These are phyloP conservation scores for Venturia pyrina DNA, from an alignment of 2,329 filamentous ascomycete species.

Conservation along the genomic window DNA sequence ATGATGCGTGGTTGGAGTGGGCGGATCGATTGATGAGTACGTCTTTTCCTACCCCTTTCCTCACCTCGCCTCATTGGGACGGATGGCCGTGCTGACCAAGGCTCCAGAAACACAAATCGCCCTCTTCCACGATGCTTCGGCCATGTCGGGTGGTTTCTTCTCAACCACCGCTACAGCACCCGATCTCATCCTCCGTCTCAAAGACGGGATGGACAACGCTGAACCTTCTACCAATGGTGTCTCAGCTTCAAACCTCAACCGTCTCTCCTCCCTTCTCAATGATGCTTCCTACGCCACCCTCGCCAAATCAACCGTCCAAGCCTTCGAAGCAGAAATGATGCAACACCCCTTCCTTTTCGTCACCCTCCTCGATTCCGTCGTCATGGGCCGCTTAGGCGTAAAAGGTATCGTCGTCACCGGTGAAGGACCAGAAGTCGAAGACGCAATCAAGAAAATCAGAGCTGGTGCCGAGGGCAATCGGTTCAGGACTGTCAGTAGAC, in stretches of 20 bases:
- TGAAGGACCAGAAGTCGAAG: conserved; percentile 31
- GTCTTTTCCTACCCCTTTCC: conserved; percentile 16
- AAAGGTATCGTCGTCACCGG: conserved; percentile 48
- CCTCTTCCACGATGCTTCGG: conserved; percentile 61
- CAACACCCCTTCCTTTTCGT: conserved; percentile 91
- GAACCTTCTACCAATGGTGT: conserved; percentile 85
- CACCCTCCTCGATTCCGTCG: conserved; percentile 65
- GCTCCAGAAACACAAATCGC: conserved; percentile 56
- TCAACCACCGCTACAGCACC: conserved; percentile 53
- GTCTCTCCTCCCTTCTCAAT: conserved; percentile 60
- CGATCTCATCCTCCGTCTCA: conserved; percentile 73
- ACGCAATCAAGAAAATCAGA: conserved; percentile 31
- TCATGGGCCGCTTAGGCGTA: conserved; percentile 62
- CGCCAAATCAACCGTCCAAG: conserved; percentile 65
- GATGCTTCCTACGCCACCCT: conserved; percentile 53
- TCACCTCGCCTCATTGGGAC: background rate
- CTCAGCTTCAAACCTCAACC: conserved; percentile 78
- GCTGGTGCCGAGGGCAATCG: conserved; percentile 26
- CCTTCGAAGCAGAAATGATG: conserved; percentile 83
- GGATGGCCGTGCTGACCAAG: background rate
- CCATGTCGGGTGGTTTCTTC: conserved; percentile 54
- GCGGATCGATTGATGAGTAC: conserved; percentile 70
- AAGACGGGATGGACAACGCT: conserved; percentile 89
- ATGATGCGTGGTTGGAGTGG: conserved; percentile 66
- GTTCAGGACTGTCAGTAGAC: conserved; percentile 26